Percentiles rank a stretch among this genome's conserved stretches.
These are phyloP conservation scores for Sporothrix humicola DNA, from an alignment of 2,329 filamentous ascomycete genomes.

Conservation along the genomic window DNA sequence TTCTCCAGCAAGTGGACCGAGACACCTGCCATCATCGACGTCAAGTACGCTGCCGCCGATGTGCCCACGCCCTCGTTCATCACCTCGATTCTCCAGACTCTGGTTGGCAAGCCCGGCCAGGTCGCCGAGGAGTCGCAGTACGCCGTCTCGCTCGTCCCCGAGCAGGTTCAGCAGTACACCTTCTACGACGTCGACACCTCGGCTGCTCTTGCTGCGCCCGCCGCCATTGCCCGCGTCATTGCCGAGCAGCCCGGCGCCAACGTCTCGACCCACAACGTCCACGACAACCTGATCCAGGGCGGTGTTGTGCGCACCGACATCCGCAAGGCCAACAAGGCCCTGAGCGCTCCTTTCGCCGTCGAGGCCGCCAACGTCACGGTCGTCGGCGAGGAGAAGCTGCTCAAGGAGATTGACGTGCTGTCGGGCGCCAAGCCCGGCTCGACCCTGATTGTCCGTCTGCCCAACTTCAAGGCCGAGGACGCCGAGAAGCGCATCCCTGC, in stretches of 20 bases:
- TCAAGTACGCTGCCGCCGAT: constrained; percentile 83
- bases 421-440: constrained; percentile 72
- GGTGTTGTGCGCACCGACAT: constrained; percentile 85
- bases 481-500: constrained; percentile 83
- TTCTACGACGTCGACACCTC: constrained; percentile 93
- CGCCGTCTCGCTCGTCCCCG: constrained; percentile 48
- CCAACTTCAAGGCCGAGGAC: constrained; percentile 84
- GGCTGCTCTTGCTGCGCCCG: constrained; percentile 66
- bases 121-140: constrained; percentile 50
- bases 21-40: constrained; percentile 72
- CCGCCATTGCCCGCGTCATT: constrained; percentile 62
- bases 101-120: constrained; percentile 51
- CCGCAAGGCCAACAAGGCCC: constrained; percentile 77
- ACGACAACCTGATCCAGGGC: constrained; percentile 71
- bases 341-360: constrained; percentile 71
- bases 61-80: constrained; percentile 62
- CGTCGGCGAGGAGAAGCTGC: constrained; percentile 77
- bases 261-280: constrained; percentile 65
- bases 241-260: constrained; percentile 75
- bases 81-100: constrained; percentile 56
- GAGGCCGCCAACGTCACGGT: constrained; percentile 79
- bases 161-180: constrained; percentile 77
- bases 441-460: constrained; percentile 75
- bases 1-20: constrained; percentile 69
- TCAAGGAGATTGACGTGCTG: constrained; percentile 77